These are phyloP conservation scores for Beverwykella pulmonaria DNA, from an alignment of 495 filamentous ascomycete species.

Conservation along the genomic window DNA sequence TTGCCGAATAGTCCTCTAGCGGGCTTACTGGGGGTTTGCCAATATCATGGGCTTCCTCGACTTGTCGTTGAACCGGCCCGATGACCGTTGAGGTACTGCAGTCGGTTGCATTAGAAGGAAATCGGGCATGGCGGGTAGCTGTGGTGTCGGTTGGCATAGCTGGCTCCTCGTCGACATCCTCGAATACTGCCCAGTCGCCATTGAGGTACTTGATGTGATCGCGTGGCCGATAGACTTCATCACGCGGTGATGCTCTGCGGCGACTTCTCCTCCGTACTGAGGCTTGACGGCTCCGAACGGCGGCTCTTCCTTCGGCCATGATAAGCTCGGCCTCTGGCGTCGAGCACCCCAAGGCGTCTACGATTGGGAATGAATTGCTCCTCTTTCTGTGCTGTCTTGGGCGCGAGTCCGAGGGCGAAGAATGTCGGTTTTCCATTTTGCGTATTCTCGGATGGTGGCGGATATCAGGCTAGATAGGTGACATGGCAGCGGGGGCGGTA, in stretches of 20 bases:
- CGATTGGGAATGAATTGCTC: slow-evolving; percentile 29
- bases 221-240: slow-evolving; percentile 9
- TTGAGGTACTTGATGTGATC: slow-evolving; percentile 26
- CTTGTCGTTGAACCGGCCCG: neutral
- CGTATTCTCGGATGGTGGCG: slow-evolving; percentile 4
- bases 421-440: slow-evolving; percentile 28
- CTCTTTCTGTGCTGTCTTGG: slow-evolving; percentile 19
- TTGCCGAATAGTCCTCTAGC: slow-evolving; percentile 24
- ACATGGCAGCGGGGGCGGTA: slow-evolving; percentile 23
- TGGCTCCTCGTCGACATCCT: neutral
- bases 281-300: slow-evolving; percentile 16
- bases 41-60: neutral
- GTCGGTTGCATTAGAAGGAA: slow-evolving; percentile 18
- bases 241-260: neutral
- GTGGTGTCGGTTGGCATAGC: neutral
- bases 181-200: neutral
- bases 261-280: slow-evolving; percentile 8
- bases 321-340: slow-evolving; percentile 27
- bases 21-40: slow-evolving; percentile 1
- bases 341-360: slow-evolving; percentile 33
- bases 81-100: slow-evolving; percentile 18
- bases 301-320: slow-evolving; percentile 30
- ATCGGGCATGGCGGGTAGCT: slow-evolving; percentile 8
- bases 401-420: slow-evolving; percentile 14
- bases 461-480: slow-evolving; percentile 6